These are phyloP conservation scores for Ocimum tenuiflorum DNA, from an alignment of 257 asterid genomes.

Conservation along the genomic window DNA sequence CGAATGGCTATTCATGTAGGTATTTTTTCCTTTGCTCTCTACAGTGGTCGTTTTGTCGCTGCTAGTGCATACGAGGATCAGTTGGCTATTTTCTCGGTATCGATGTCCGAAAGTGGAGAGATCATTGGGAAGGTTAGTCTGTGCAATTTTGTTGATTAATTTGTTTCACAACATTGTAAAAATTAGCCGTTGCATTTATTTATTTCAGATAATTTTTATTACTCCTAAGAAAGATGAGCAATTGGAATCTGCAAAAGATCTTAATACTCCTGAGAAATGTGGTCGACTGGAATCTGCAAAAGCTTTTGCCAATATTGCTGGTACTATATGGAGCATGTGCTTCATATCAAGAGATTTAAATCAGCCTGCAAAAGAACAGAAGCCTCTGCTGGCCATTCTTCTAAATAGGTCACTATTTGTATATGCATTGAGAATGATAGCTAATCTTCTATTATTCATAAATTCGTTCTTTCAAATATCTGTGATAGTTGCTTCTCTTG, in stretches of 20 bases:
- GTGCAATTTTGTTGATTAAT: constrained; percentile 16
- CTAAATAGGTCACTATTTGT: constrained; percentile 60
- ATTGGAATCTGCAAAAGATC: constrained; percentile 42
- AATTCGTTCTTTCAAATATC: constrained; percentile 9
- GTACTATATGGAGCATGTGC: constrained; percentile 99
- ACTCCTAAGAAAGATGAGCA: constrained; percentile 65
- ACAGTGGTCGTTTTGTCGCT: constrained; percentile 91
- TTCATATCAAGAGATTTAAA: constrained; percentile 60
- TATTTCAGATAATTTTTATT: constrained; percentile 50
- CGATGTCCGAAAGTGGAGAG: constrained; percentile 55
- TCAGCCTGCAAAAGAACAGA: constrained; percentile 42
- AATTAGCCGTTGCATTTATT: constrained; percentile 15
- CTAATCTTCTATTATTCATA: constrained; percentile 3
- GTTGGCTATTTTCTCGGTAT: constrained; percentile 67
- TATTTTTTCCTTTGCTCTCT: constrained; percentile 42
- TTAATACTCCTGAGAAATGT: too few species aligned
- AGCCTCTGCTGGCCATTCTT: constrained; percentile 76
- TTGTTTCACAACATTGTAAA: constrained; percentile 19
- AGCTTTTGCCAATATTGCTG: constrained; percentile 56
- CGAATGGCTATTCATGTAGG: constrained; percentile 37
- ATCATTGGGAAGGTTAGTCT: constrained; percentile 66
- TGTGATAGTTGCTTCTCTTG: constrained; percentile 17
- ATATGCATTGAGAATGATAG: constrained; percentile 14
- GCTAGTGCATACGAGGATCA: constrained; percentile 88
- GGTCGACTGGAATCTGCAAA: constrained; percentile 32